Evolutionary conservation across 2,329 filamentous ascomycete species (phyloP).

Genomic region (Tolypocladium sp.): DNA sequence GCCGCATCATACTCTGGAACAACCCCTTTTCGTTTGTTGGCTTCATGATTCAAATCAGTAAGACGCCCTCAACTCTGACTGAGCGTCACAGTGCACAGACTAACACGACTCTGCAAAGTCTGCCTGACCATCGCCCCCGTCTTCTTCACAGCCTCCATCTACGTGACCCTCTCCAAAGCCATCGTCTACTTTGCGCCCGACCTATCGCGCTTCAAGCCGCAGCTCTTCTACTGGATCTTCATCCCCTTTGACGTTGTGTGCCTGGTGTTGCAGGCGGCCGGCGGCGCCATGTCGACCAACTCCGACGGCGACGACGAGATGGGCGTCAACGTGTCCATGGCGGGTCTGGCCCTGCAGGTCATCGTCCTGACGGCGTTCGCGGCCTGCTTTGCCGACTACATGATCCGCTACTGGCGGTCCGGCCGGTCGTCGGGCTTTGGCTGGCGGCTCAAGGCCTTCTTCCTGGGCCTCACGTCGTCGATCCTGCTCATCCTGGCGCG

Average conservation of each 20-base stretch:
- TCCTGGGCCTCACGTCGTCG: constrained; percentile 41
- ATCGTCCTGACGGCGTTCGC: constrained; percentile 44
- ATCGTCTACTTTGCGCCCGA: constrained; percentile 29
- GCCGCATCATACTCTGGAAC: constrained; percentile 45
- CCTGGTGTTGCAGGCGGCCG: constrained; percentile 46
- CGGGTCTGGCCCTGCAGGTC: constrained; percentile 51
- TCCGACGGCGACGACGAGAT: constrained; percentile 26
- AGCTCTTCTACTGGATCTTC: constrained; percentile 37
- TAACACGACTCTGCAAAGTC: constrained; percentile 18
- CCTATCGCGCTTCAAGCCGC: constrained; percentile 33
- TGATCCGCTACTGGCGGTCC: constrained; percentile 30
- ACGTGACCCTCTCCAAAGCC: constrained; percentile 46
- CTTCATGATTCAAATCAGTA: constrained; percentile 59
- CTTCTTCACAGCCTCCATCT: constrained; percentile 53
- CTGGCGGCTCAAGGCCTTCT: constrained; percentile 32
- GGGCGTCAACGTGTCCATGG: constrained; percentile 31
- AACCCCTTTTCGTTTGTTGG: constrained; percentile 50
- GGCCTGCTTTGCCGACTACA: constrained; percentile 37
- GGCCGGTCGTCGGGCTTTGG: constrained; percentile 12
- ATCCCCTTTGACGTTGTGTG: constrained; percentile 48
- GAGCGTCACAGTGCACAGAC: neutral
- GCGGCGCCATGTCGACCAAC: constrained; percentile 42
- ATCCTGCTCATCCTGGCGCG: constrained; percentile 53
- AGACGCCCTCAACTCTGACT: constrained; percentile 8
- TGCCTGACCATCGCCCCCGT: constrained; percentile 44